Base-by-base conservation (phyloP, 345 rosid species). In the Pugionium cornutum region DNA sequence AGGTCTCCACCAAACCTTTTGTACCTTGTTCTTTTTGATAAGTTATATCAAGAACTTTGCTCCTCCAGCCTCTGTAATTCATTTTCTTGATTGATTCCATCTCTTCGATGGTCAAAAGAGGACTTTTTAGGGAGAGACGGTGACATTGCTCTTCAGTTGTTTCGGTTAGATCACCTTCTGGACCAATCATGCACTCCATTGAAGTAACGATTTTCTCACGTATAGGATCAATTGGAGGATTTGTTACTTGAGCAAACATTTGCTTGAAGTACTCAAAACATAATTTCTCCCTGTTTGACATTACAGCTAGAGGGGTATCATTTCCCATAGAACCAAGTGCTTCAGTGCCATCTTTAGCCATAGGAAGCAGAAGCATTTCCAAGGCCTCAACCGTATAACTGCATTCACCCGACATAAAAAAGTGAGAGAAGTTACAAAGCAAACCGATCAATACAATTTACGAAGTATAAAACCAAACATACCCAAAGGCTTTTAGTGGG, bases 301-400 rank as follows among this genome's bases (percentile, higher is more conserved):
- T 89, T 26, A 95, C 97, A 57, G 99, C 99, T 68, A 95, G 77
- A 37, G 99, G 98, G 1, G 99, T 72, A 82, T 95, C 99, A 78
- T 95, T 95, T 70, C 99, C 99, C 99, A 95, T 95, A 29, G 99
- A 95, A 74, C 99, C 99, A 73, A 95, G 98, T 61, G 99, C 94
- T 79, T 95, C 99, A 3, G 85, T 62, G 11, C 96, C 98, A 51
- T 91, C 96, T 79, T 84, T 95, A 60, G 96, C 99, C 99, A 95
- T 95, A 48, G 99, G 99, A 81, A 95, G 97, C 73, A 95, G 67
- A 73, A 95, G 63, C 99, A 95, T 95, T 74, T 95, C 99, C 79
- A 95, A 76, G 68, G 97, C 96, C 79, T 95, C 99, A 69, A 89
- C 79, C 10, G 96, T 91, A 60, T 95, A 95, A n/a, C 99, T 95